Percentiles rank a stretch among this genome's conserved stretches.
These are phyloP conservation scores for Hibiscus tridactylites DNA, from an alignment of 345 rosid species.

Conservation along the genomic window DNA sequence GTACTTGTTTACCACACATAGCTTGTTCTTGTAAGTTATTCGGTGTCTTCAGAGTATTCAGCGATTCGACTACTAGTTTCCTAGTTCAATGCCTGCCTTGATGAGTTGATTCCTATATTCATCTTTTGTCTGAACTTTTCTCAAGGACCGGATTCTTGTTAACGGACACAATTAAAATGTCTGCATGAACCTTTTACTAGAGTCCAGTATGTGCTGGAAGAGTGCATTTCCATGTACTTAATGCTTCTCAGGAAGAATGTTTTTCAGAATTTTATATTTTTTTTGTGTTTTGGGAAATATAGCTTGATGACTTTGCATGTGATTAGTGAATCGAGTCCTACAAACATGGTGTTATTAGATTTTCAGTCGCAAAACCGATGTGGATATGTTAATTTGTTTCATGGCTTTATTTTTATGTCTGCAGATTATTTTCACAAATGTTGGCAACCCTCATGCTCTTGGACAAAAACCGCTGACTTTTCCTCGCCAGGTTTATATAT, in stretches of 20 bases:
- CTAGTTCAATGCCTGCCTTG: not conserved
- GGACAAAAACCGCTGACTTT: constrained; percentile 95
- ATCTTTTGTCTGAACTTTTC: not conserved
- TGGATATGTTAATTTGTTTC: not conserved
- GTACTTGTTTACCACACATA: too few relatives aligned
- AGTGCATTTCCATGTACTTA: not conserved
- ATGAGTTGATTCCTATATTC: not conserved
- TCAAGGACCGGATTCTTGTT: not conserved
- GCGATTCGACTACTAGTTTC: not conserved
- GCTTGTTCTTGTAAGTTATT: not conserved
- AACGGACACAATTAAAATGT: not conserved
- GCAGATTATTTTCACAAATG: constrained; percentile 96
- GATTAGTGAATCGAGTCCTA: not conserved
- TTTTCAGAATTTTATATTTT: not conserved
- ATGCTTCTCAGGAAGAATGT: not conserved
- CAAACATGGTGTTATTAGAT: not conserved
- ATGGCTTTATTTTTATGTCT: constrained; percentile 8
- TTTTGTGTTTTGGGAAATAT: not conserved
- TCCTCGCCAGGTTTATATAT: constrained; percentile 73
- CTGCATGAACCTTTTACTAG: not conserved
- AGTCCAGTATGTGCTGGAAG: not conserved
- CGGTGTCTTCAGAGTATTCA: not conserved
- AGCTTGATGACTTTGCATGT: not conserved
- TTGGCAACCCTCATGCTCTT: constrained; percentile 97
- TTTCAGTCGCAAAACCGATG: not conserved